Evolutionary conservation across 495 filamentous ascomycete genomes (phyloP).

Genomic region (Podospora australis): DNA sequence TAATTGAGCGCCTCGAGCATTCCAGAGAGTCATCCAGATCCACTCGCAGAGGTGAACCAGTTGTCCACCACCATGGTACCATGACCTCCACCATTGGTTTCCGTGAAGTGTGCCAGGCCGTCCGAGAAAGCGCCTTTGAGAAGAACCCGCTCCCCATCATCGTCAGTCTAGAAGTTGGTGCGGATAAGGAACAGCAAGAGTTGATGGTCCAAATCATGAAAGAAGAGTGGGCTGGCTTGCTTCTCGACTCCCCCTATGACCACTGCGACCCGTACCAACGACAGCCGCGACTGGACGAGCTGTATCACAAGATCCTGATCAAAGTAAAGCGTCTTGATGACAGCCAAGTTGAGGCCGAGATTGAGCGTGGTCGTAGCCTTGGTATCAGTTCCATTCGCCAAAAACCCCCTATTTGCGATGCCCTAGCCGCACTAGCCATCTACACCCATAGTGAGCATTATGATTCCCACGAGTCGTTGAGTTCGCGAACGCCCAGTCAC

Average conservation of each 20-base stretch:
- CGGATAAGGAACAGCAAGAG: constrained; percentile 71
- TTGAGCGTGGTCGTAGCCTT: constrained; percentile 19
- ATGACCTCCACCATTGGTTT: constrained; percentile 82
- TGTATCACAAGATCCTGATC: constrained; percentile 77
- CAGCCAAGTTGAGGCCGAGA: constrained; percentile 19
- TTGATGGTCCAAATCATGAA: constrained; percentile 91
- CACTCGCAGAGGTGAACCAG: constrained; percentile 15
- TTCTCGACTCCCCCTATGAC: constrained; percentile 54
- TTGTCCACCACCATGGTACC: constrained; percentile 52
- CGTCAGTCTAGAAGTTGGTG: constrained; percentile 85
- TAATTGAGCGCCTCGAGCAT: constrained; percentile 12
- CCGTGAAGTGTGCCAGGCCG: constrained; percentile 73
- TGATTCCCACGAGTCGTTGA: constrained; percentile 48
- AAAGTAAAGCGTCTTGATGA: constrained; percentile 72
- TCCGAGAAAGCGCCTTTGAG: constrained; percentile 72
- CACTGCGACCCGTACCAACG: constrained; percentile 40
- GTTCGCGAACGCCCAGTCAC: constrained; percentile 63
- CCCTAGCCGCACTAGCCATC: constrained; percentile 66
- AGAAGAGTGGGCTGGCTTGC: constrained; percentile 67
- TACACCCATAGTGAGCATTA: constrained; percentile 85
- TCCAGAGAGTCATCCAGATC: constrained; percentile 26
- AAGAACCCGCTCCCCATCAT: constrained; percentile 71
- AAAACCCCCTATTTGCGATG: constrained; percentile 56
- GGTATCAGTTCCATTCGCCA: constrained; percentile 33
- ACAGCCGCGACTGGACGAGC: constrained; percentile 62